Base-by-base conservation (phyloP, 345 rosid genomes). In the Eucalyptus pumila region DNA sequence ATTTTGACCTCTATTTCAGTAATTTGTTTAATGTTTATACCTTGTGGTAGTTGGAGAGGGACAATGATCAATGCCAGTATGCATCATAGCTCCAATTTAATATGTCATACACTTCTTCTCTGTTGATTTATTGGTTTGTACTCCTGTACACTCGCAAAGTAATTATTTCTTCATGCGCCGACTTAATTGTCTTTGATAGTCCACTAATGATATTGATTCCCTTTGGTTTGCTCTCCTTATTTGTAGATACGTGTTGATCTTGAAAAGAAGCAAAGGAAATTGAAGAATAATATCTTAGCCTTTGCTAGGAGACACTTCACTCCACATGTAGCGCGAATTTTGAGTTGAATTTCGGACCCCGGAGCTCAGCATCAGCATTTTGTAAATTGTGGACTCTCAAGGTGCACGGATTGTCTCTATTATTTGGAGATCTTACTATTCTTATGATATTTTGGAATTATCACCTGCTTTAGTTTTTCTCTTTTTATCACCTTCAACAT, bases 231-330 rank as follows among this genome's bases (percentile, higher is more conserved):
- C 80, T 90, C 67, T 85, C 87, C 67, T 44, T 26, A 50, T 26
- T 37, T 90, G 89, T 88, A 98, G 99, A 93, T 97, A 90, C 99
- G 98, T 54, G 90, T 98, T 24, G 98, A 98, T 89, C 93, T 98
- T 69, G 99, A 98, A 93, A 95, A 94, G 89, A 97, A 95, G 93
- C 93, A 92, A 58, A 91, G 99, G 86, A 94, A 88, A 87, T 89
- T 93, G 40, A 94, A 95, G 89, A 93, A 91, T 88, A 90, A 93
- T 88, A 87, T 96, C 58, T 54, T 94, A 60, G 89, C 97, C 69
- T 93, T 98, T 86, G 94, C 96, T 54, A 87, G 87, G 72, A 92
- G 98, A 45, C 97, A 95, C 89, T 96, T 96, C 91, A 89, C 98
- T 76, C 81, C 90, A 32, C 87, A 88, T 27, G 98, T 96, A 90